Base-by-base conservation (phyloP, 2,329 filamentous ascomycete species). In the Penicillium rolfsii region DNA sequence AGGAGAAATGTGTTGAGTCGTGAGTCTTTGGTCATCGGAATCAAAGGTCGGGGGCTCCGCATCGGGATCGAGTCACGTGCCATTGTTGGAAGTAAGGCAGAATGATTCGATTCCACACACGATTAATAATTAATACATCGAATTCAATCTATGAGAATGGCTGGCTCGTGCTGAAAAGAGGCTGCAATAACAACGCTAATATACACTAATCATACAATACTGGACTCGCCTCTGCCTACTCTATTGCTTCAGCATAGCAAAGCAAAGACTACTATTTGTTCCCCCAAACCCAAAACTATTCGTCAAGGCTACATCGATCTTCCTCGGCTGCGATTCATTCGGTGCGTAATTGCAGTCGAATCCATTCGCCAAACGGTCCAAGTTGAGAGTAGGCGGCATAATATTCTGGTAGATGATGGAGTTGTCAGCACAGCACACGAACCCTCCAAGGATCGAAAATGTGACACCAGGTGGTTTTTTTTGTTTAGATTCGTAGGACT, bases 241-340 rank as follows among this genome's bases (percentile, higher is more conserved):
- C 9, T 57, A 65, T 56, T 62, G 52, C 57, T 54, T 57, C 55
- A 68, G 69, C 56, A 67, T 71, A 5, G 74, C 68, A 70, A 98
- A 94, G 55, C 93, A 93, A 40, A 99, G 80, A 57, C 88, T 93
- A 45, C 94, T 93, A 79, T 99, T 99, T 1, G 94, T 98, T 16
- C 95, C 95, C 11, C 95, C 95, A 79, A 99, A 99, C 0, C 95
- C 95, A 79, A 99, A 99, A 74, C 94, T 98, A 72, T 99, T 99
- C 3, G 91, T 95, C 60, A 99, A 70, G 5, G 91, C 91, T 24
- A 94, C 89, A 59, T 87, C 80, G 11, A 98, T 86, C 2, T 82
- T 74, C 66, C 86, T 88, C 55, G 89, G 76, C 76, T 97, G 93
- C 0, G 92, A 84, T 49, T 81, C 73, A 4, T 87, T 82, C 0